Base-by-base conservation (phyloP, 306 rosid species). In the Dalbergia cochinchinensis region DNA sequence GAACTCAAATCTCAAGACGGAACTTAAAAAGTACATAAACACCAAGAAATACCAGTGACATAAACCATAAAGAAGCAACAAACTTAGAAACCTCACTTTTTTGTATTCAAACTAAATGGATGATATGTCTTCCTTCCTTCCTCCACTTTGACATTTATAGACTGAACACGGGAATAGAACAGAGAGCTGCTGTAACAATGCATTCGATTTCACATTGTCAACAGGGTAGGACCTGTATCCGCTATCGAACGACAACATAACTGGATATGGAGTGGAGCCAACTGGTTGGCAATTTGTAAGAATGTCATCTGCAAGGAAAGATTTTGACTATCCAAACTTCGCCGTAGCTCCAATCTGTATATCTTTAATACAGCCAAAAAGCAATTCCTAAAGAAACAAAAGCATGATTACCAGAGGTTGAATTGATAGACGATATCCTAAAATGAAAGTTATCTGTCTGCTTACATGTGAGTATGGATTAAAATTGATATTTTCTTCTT, bases 221-320 rank as follows among this genome's bases (percentile, higher is more conserved):
- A 78, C 84, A 57, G 84, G 86, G 71, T 72, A 55, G 76, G 80
- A 73, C 83, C 76, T 91, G 80, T 83, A 77, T 84, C 86, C 97
- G 76, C 78, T 65, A 78, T 85, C 90, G n/a, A 95, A 91, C 50
- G 95, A 92, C 91, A 95, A 78, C 86, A 95, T 70, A 76, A 95
- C 96, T 67, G 98, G 99, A 90, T 89, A 91, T 77, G 95, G 97
- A 58, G 98, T 87, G 60, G 90, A 84, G 73, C 92, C 87, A 90
- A 85, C 84, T 95, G 99, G 84, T 95, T 95, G 82, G 91, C 99
- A 58, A 95, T 82, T 85, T 95, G 99, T 81, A 95, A 86, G 74
- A 92, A 90, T 14, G 87, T 79, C 22, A 92, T 84, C 73, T 74
- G 89, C 77, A 91, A 77, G 75, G 88, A 89, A 79, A 92, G 86